Evolutionary conservation across 1,139 yeast genomes (phyloP).

Genomic region (Suhomyces choctaworum): DNA sequence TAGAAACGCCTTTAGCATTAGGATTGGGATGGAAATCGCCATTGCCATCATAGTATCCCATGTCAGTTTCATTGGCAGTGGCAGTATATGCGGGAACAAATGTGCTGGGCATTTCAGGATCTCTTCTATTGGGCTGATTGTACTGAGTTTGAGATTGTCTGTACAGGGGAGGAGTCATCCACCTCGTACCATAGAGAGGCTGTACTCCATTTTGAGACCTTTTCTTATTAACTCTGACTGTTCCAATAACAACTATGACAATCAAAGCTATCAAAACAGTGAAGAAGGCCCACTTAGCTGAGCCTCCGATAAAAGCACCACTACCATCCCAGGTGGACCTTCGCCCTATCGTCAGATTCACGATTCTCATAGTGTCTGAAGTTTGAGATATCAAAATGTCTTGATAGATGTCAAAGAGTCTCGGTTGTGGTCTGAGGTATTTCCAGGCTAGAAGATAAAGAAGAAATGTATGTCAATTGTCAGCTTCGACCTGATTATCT

Average conservation of each 20-base stretch:
- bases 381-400: too few species aligned
- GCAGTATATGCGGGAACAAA: conserved; percentile 70
- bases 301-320: conserved; percentile 30
- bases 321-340: conserved; percentile 13
- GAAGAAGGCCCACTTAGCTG: conserved; percentile 59
- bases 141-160: conserved; percentile 68
- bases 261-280: conserved; percentile 53
- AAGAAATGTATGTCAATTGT: too few species aligned
- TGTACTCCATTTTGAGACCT: conserved; percentile 61
- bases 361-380: too few species aligned
- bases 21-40: conserved; percentile 55
- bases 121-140: conserved; percentile 39
- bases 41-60: conserved; percentile 74
- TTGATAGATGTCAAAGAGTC: too few species aligned
- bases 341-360: not conserved
- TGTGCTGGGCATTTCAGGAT: conserved; percentile 37
- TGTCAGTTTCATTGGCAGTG: conserved; percentile 65
- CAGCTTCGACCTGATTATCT: too few species aligned
- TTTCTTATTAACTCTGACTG: conserved; percentile 58
- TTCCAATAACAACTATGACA: conserved; percentile 48
- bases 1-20: conserved; percentile 21
- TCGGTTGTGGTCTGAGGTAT: too few species aligned
- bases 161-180: conserved; percentile 93
- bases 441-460: too few species aligned
- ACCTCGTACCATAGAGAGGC: conserved; percentile 81